Base-by-base conservation (phyloP, 1,284 basidiomycete genomes). In the Sanguinoderma infundibulare region DNA sequence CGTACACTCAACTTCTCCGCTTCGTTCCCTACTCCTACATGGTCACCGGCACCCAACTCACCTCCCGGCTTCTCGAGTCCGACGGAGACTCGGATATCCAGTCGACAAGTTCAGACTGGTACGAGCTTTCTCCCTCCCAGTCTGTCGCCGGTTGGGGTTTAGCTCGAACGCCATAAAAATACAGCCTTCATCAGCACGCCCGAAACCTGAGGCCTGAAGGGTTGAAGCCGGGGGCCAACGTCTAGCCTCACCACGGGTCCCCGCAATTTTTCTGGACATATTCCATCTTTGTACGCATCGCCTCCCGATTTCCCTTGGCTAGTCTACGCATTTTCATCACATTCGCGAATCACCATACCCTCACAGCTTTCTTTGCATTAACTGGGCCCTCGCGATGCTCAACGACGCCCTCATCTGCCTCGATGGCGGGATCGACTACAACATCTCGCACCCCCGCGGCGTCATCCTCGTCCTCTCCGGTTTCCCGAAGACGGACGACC, bases 1-100 rank as follows among this genome's bases (percentile, higher is more conserved):
- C 90, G 91, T 2, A 89, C 85, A 0, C 79, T 92, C 57, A 89
- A 92, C 71, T 82, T 91, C 65, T 89, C 88, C 0, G 73, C 77
- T 14, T 74, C 73, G 24, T 76, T 76, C 65, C 56, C 67, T 3
- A 64, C 60, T 3, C 61, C 60, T 3, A 58, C 68, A 62, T 60
- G 69, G 59, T 55, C 62, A 26, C 70, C 49, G 42, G 62, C 51
- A 49, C 63, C 57, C 60, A 57, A 57, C 47, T 57, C 63, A 5
- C 51, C 65, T 15, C 22, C 49, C 12, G 49, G 49, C 1, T 39
- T 52, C 28, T 40, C 61, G 40, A 52, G 54, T 54, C 55, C 38
- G 63, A 57, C 40, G 35, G 28, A 14, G 52, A 53, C 17, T 61
- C 57, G 10, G 65, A 70, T 30, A 12, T 15, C 20, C 53, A 56